Conservation (phyloP, 192 early-diverging fungal genomes). For the Coemansia sp. region DNA sequence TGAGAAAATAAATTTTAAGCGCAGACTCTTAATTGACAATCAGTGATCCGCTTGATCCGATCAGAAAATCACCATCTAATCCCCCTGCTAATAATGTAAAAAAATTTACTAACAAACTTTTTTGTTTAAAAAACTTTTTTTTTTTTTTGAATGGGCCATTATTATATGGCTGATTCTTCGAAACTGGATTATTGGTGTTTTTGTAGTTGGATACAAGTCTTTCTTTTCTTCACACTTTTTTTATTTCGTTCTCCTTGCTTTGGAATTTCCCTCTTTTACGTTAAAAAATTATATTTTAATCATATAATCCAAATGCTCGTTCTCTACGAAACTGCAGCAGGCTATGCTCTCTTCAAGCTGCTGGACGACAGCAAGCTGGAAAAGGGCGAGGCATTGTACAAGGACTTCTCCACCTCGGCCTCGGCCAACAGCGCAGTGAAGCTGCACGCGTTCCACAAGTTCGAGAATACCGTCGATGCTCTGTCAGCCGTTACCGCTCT, state of each 20-base stretch:
- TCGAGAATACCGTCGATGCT: constrained; percentile 98
- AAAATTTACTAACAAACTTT: constrained; percentile 4
- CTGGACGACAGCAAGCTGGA: constrained; percentile 85
- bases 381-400: constrained; percentile 84
- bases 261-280: not conserved
- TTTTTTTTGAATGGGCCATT: not conserved
- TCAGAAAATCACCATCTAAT: constrained; percentile 34
- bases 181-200: no score
- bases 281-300: not conserved
- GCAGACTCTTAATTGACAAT: not conserved
- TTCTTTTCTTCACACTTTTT: not conserved
- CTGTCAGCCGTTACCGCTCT: constrained; percentile 94
- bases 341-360: constrained; percentile 96
- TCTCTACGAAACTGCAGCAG: constrained; percentile 96
- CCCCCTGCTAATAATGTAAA: not conserved
- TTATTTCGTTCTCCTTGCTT: not conserved
- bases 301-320: constrained; percentile 72
- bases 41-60: constrained; percentile 7
- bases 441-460: constrained; percentile 95
- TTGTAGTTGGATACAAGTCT: not conserved
- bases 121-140: constrained; percentile 9
- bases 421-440: constrained; percentile 90
- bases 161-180: no score
- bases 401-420: constrained; percentile 87
- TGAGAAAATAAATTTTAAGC: no score